Evolutionary conservation across 2,329 filamentous ascomycete genomes (phyloP), one percentile per base, ranked within the genome.

Genomic region (Microsporum ferrugineum): DNA sequence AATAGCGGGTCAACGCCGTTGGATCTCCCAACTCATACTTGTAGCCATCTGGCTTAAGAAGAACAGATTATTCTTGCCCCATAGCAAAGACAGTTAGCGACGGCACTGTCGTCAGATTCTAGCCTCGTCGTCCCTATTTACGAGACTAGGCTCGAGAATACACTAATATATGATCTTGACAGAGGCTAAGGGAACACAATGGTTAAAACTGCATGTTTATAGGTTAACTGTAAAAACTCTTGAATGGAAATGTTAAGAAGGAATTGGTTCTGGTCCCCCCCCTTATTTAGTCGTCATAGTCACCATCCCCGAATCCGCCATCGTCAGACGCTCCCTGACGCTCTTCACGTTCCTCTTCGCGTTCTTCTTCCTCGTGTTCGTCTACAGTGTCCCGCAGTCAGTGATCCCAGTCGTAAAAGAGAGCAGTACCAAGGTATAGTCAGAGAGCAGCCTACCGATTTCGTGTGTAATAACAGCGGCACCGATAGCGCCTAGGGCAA

Each of bases 401-500:
- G 43, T n/a, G 12, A 23, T 14, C 5, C 14, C 17, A 14, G 10
- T 41, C 17, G 14, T 41, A 14, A 27, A 29, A 47, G 8, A 5
- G 43, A 47, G n/a, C 5, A 8, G 43, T 8, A 23, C 1, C 17
- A 27, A 27, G 17, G 23, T n/a, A 41, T 41, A 10, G 14, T 12
- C 3, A n/a, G 43, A 47, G 23, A n/a, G 39, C 23, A 27, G 17
- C 43, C 7, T 23, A 47, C 43, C 5, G 7, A 84, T 64, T 59
- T 80, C 80, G 67, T 84, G 76, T 10, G 78, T 79, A 61, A 86
- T 71, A 39, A 84, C 68, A 2, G 82, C 84, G 55, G 83, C 84
- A 8, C 80, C 84, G 38, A 83, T 69, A 49, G 77, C 80, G 63
- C 82, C 82, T 6, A 78, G 73, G 0, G 81, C 83, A 33, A 85